Evolutionary conservation across 140 eudicot species (phyloP).

Genomic region (Bidens hawaiensis): DNA sequence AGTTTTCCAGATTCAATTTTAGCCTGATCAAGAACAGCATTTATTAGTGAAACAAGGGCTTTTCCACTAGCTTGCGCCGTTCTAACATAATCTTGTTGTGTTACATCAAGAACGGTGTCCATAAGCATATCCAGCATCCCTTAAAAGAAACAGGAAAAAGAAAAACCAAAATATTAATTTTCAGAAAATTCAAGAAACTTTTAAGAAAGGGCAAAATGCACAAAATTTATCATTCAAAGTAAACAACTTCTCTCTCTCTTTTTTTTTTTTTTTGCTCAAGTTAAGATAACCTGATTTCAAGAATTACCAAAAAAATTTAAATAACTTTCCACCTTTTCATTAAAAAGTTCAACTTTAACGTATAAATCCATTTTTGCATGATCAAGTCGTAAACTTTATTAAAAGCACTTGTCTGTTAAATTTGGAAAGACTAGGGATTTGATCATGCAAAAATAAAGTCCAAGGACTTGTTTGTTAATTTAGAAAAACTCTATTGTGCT

Average conservation of each 20-base stretch:
- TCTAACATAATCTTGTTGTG: conserved; percentile 91
- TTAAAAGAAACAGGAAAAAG: conserved; percentile 8
- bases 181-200: background rate
- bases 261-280: background rate
- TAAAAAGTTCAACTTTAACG: background rate
- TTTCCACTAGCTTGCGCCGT: conserved; percentile 97
- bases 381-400: background rate
- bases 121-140: conserved; percentile 97
- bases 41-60: conserved; percentile 88
- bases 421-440: too few species aligned
- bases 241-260: too few species aligned
- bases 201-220: background rate
- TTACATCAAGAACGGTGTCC: conserved; percentile 83
- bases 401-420: too few species aligned
- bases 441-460: too few species aligned
- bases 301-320: background rate
- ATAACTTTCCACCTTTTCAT: too few species aligned
- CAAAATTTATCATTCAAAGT: background rate
- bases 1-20: conserved; percentile 97
- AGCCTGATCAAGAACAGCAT: conserved; percentile 96
- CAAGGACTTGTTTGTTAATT: too few species aligned
- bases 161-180: background rate
- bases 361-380: background rate
- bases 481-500: too few species aligned
- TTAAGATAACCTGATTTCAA: background rate